Evolutionary conservation across 306 rosid species (phyloP).

Genomic region (Sindora glabra): DNA sequence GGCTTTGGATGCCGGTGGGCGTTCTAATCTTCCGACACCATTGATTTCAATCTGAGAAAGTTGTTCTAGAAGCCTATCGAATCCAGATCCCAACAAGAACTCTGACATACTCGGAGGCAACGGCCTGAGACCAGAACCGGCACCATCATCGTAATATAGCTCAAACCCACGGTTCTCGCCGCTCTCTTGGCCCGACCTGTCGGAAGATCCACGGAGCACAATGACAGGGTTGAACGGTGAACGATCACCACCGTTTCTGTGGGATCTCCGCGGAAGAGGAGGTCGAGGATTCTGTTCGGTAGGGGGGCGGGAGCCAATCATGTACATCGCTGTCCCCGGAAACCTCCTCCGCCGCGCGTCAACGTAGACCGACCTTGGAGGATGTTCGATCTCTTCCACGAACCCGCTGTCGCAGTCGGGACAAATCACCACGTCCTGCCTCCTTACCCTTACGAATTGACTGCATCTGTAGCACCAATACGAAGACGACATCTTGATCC

Average conservation of each 20-base stretch:
- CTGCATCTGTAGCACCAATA: too few relatives aligned
- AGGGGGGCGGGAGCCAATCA: slow-evolving; percentile 42
- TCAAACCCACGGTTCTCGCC: slow-evolving; percentile 31
- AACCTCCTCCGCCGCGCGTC: slow-evolving; percentile 41
- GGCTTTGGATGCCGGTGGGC: slow-evolving; percentile 65
- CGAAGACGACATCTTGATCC: too few relatives aligned
- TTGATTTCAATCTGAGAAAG: slow-evolving; percentile 66
- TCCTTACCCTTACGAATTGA: too few relatives aligned
- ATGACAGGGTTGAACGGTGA: slow-evolving; percentile 70
- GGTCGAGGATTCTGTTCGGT: slow-evolving; percentile 32
- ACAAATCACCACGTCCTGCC: slow-evolving; percentile 34
- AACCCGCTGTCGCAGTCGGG: slow-evolving; percentile 62
- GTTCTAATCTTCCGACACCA: slow-evolving; percentile 50
- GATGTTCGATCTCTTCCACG: slow-evolving; percentile 46
- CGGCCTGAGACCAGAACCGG: slow-evolving; percentile 68
- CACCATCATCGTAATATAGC: slow-evolving; percentile 67
- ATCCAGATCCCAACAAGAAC: slow-evolving; percentile 69
- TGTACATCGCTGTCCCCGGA: slow-evolving; percentile 53
- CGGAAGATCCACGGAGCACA: slow-evolving; percentile 46
- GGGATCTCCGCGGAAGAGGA: slow-evolving; percentile 23
- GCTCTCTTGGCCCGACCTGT: too few relatives aligned
- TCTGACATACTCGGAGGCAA: slow-evolving; percentile 79
- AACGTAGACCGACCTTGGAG: slow-evolving; percentile 10
- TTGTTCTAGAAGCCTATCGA: slow-evolving; percentile 70
- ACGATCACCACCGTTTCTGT: slow-evolving; percentile 54